phyloP scores from a whole-genome alignment of 2,329 filamentous ascomycete genomes.

The Stachybotrys chlorohalonatus region DNA sequence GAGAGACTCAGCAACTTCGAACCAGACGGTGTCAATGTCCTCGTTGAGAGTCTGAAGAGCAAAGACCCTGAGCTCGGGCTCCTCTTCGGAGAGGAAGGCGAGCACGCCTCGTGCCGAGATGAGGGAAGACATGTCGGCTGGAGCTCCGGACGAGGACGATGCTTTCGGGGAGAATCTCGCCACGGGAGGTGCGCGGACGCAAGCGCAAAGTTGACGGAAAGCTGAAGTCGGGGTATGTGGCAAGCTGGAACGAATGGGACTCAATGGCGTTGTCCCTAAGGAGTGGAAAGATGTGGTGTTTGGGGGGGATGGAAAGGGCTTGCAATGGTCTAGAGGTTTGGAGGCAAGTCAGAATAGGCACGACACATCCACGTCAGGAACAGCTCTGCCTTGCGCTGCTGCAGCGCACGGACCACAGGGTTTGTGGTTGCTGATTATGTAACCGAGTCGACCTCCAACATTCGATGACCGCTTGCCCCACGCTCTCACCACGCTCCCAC shows the following conservation, averaged over 20 bases:
- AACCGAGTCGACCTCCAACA: background rate
- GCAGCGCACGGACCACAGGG: background rate
- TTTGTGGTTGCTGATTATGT: background rate
- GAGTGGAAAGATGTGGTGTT: conserved; percentile 13
- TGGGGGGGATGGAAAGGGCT: conserved; percentile 5
- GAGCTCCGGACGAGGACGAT: conserved; percentile 7
- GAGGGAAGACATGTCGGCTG: conserved; percentile 70
- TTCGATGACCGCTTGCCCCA: background rate
- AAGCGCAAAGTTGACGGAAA: conserved; percentile 5
- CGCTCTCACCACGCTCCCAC: too few species aligned
- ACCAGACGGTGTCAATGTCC: conserved; percentile 95
- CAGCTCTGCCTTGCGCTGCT: conserved; percentile 25
- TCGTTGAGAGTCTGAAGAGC: conserved; percentile 92
- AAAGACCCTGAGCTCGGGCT: conserved; percentile 88
- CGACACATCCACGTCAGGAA: conserved; percentile 36
- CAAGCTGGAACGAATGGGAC: background rate
- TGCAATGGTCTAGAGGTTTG: background rate
- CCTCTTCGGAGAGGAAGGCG: conserved; percentile 90
- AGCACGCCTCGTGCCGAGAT: conserved; percentile 91
- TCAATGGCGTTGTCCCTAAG: background rate
- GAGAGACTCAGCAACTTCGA: conserved; percentile 86
- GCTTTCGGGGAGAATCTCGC: conserved; percentile 7
- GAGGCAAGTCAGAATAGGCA: conserved; percentile 11
- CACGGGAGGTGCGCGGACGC: conserved; percentile 6
- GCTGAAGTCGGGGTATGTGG: background rate